Percentiles rank a stretch among this genome's conserved stretches.
These are phyloP conservation scores for Arabidopsis arenosa DNA, from an alignment of 345 rosid genomes.

Conservation along the genomic window DNA sequence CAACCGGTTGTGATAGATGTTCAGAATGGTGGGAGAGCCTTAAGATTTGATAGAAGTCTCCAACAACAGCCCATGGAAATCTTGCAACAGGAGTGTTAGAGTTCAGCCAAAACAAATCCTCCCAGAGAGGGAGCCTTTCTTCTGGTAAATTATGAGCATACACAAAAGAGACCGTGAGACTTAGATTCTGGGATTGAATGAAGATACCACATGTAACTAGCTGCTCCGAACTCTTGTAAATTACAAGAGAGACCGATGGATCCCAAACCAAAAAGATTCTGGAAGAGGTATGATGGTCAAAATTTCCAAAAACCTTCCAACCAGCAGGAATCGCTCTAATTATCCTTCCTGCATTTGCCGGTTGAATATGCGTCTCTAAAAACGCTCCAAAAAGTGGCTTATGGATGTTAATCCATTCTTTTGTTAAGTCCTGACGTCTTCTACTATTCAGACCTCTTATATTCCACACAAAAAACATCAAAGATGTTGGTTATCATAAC, in stretches of 20 bases:
- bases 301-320: neutral
- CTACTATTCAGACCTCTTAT: too few relatives aligned
- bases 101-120: too few relatives aligned
- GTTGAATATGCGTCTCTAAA: neutral
- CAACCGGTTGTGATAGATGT: too few relatives aligned
- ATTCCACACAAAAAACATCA: too few relatives aligned
- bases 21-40: neutral
- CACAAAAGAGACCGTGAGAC: too few relatives aligned
- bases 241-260: neutral
- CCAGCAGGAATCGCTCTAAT: neutral
- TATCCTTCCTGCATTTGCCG: neutral
- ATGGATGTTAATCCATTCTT: too few relatives aligned
- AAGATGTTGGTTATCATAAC: too few relatives aligned
- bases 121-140: neutral
- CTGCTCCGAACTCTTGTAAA: neutral
- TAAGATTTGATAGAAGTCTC: neutral
- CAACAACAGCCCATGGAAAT: neutral
- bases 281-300: neutral
- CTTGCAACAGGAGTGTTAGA: rapidly evolving
- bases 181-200: too few relatives aligned
- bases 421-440: too few relatives aligned
- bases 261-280: neutral
- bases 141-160: too few relatives aligned
- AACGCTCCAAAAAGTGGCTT: neutral
- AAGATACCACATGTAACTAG: neutral